Conservation (phyloP, 179 eudicot genomes). For the Carnegiea gigantea region DNA sequence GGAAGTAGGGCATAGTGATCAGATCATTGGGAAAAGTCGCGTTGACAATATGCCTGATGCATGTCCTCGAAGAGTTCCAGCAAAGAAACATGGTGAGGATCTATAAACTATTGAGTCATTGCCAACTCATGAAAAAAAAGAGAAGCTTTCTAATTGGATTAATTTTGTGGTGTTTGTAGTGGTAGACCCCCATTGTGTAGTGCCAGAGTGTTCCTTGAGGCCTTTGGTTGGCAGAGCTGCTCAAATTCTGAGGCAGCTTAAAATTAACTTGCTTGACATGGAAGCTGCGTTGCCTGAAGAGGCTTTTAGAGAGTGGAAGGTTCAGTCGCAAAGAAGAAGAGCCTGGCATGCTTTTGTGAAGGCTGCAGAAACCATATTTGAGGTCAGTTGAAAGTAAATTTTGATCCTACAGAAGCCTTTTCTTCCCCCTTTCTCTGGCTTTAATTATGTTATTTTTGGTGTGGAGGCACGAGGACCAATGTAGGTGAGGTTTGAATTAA, state of each 20-base stretch:
- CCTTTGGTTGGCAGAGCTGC: slow-evolving; percentile 59
- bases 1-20: slow-evolving; percentile 22
- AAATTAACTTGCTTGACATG: slow-evolving; percentile 79
- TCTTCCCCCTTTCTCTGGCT: not conserved
- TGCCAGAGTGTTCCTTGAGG: slow-evolving; percentile 62
- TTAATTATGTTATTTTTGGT: no score
- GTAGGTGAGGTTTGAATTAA: not conserved
- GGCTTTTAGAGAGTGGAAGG: slow-evolving; percentile 59
- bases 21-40: slow-evolving; percentile 18
- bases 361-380: slow-evolving; percentile 69
- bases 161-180: slow-evolving; percentile 27
- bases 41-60: slow-evolving; percentile 22
- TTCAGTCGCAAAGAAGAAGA: slow-evolving; percentile 42
- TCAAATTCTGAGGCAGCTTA: slow-evolving; percentile 62
- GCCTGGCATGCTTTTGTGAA: slow-evolving; percentile 84
- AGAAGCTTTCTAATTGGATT: slow-evolving; percentile 25
- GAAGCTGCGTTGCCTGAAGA: slow-evolving; percentile 87
- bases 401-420: no score
- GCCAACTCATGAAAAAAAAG: slow-evolving; percentile 14
- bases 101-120: slow-evolving; percentile 20
- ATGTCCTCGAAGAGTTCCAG: slow-evolving; percentile 14
- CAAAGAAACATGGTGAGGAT: slow-evolving; percentile 19
- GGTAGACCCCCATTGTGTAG: slow-evolving; percentile 34
- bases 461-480: not conserved
- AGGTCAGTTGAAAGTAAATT: slow-evolving; percentile 48